Conservation (phyloP, 2,329 filamentous ascomycete species). For the Aspergillus ochraceoroseus region DNA sequence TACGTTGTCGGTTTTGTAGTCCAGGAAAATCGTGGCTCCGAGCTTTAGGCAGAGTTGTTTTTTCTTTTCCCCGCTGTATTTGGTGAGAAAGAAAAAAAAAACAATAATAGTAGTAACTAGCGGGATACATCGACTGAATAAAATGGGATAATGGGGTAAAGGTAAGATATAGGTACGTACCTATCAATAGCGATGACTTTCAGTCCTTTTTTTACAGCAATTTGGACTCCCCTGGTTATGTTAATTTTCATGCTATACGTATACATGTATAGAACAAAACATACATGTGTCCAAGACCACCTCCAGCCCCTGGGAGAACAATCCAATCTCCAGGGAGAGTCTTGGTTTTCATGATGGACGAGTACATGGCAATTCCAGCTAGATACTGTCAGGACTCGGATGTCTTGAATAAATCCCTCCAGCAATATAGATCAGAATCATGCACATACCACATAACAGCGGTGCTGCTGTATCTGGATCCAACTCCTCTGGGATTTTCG, state of each 20-base stretch:
- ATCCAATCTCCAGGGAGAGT: conserved; percentile 35
- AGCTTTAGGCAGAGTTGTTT: conserved; percentile 32
- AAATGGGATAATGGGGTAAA: too few species aligned
- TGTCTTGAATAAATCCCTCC: too few species aligned
- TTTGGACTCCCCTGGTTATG: conserved; percentile 38
- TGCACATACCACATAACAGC: conserved; percentile 35
- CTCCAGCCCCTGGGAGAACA: conserved; percentile 36
- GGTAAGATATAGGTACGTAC: conserved; percentile 17
- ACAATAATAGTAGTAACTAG: too few species aligned
- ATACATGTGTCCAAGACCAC: conserved; percentile 40
- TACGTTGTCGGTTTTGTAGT: conserved; percentile 36
- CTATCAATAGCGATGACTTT: conserved; percentile 39
- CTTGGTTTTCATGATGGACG: conserved; percentile 38
- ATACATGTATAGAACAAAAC: too few species aligned
- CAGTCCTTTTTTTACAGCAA: conserved; percentile 34
- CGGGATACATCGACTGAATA: too few species aligned
- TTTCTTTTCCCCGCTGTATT: conserved; percentile 33
- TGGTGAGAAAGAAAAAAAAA: too few species aligned
- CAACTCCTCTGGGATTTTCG: conserved; percentile 33
- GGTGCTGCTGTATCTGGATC: conserved; percentile 34
- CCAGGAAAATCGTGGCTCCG: conserved; percentile 34
- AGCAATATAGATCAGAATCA: too few species aligned
- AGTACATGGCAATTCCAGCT: conserved; percentile 41
- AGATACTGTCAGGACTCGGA: background rate
- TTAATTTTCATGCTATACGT: too few species aligned